These are phyloP conservation scores for Trametes polyzona DNA, from an alignment of 1,284 basidiomycete genomes.

Conservation along the genomic window DNA sequence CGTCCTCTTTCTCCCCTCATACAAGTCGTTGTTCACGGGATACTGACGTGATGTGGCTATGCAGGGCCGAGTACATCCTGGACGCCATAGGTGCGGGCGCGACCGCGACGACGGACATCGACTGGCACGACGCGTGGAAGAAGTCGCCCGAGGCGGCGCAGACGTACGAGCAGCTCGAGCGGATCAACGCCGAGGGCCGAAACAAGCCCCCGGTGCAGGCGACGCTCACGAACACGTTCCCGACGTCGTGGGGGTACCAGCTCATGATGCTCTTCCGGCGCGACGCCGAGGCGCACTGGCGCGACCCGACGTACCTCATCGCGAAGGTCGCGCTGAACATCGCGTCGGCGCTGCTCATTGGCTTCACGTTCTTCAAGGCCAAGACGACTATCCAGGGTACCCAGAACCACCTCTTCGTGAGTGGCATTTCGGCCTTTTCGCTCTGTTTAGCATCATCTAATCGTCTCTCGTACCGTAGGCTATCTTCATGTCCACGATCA, in stretches of 20 bases:
- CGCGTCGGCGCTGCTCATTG: constrained; percentile 63
- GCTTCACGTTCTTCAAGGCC: constrained; percentile 73
- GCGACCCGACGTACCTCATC: constrained; percentile 76
- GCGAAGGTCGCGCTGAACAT: constrained; percentile 71
- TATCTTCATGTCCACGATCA: constrained; percentile 52
- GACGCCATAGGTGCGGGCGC: constrained; percentile 71
- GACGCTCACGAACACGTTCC: constrained; percentile 46
- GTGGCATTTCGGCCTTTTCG: constrained; percentile 6
- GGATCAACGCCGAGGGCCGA: constrained; percentile 39
- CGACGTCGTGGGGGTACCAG: constrained; percentile 53
- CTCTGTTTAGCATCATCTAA: neutral
- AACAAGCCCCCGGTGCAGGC: constrained; percentile 34
- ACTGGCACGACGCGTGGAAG: constrained; percentile 42
- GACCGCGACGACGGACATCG: constrained; percentile 36
- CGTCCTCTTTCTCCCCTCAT: constrained; percentile 34
- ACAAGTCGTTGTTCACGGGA: neutral
- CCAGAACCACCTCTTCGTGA: constrained; percentile 81
- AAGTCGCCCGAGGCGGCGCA: constrained; percentile 31
- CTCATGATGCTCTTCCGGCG: constrained; percentile 49
- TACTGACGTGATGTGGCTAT: constrained; percentile 26
- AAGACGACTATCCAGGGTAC: constrained; percentile 71
- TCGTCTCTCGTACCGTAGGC: constrained; percentile 26
- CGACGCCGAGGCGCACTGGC: constrained; percentile 58
- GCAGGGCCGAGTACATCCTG: constrained; percentile 70
- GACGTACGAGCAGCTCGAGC: constrained; percentile 34